A percentile compares a stretch with the other conserved stretches of the same genome.
Conservation (phyloP, 1,139 yeast species). For the Debaryomyces robertsiae region DNA sequence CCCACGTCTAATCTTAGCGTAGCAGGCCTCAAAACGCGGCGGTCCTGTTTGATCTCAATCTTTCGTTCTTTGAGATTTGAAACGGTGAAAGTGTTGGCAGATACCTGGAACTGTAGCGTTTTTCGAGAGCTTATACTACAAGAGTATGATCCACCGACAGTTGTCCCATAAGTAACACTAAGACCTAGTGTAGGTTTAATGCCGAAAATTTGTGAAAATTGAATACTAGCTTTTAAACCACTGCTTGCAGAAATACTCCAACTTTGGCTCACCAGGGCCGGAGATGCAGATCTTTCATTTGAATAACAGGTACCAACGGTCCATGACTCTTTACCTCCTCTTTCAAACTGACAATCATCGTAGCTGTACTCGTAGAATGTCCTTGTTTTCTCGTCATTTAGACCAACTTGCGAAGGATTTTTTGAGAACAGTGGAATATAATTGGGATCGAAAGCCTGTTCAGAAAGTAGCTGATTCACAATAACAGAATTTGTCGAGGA, state of each 20-base stretch:
- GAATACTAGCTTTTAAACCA: slow-evolving; percentile 19
- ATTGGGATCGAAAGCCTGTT: slow-evolving; percentile 14
- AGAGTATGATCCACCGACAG: slow-evolving; percentile 23
- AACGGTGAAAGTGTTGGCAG: slow-evolving; percentile 18
- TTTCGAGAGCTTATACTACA: slow-evolving; percentile 26
- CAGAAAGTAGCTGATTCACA: slow-evolving; percentile 18
- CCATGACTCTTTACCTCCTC: slow-evolving; percentile 13
- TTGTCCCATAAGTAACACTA: slow-evolving; percentile 16
- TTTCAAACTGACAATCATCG: slow-evolving; percentile 16
- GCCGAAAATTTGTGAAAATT: slow-evolving; percentile 19
- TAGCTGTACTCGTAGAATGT: slow-evolving; percentile 16
- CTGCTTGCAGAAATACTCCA: slow-evolving; percentile 24
- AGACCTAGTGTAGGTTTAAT: slow-evolving; percentile 18
- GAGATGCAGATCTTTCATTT: slow-evolving; percentile 13
- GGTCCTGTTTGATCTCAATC: slow-evolving; percentile 15
- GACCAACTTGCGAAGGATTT: slow-evolving; percentile 1
- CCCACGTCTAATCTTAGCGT: slow-evolving; percentile 16
- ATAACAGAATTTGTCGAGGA: slow-evolving; percentile 20
- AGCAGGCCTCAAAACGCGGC: slow-evolving; percentile 4
- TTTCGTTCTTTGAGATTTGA: slow-evolving; percentile 20
- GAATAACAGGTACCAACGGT: slow-evolving; percentile 16
- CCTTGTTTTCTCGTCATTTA: slow-evolving; percentile 4
- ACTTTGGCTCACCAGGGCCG: slow-evolving; percentile 24
- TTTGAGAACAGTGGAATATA: background rate
- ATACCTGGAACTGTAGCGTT: slow-evolving; percentile 26